Conservation (phyloP, 768 basidiomycete species). For the Hericium erinaceus region DNA sequence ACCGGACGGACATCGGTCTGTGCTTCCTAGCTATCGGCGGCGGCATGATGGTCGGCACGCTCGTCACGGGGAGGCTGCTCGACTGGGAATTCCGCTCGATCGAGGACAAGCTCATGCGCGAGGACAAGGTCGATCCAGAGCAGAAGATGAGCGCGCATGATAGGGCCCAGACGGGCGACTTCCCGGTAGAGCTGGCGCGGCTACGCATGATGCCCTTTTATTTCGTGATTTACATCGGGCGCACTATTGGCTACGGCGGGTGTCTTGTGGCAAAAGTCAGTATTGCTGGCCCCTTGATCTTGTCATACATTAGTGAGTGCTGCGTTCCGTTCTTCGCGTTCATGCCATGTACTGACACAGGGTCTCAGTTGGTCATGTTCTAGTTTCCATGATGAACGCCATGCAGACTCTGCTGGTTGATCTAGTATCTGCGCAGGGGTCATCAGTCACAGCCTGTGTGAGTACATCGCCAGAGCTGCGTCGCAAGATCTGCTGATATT, state of each 20-base stretch:
- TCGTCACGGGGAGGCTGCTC: conserved; percentile 50
- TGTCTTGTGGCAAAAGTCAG: conserved; percentile 37
- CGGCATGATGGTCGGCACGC: conserved; percentile 58
- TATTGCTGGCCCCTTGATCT: conserved; percentile 44
- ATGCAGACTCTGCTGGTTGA: conserved; percentile 59
- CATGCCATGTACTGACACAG: neutral
- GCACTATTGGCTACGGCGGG: conserved; percentile 53
- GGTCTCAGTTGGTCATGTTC: conserved; percentile 40
- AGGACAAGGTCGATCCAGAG: conserved; percentile 11
- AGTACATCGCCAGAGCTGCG: conserved; percentile 18
- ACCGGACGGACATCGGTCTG: conserved; percentile 58
- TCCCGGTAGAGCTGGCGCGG: conserved; percentile 55
- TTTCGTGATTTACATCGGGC: conserved; percentile 28
- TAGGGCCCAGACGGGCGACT: conserved; percentile 27
- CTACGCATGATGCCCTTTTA: conserved; percentile 37
- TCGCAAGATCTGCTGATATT: neutral
- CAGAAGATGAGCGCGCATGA: conserved; percentile 15
- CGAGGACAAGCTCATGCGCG: conserved; percentile 18
- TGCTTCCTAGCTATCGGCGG: conserved; percentile 72
- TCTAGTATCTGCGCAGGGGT: conserved; percentile 50
- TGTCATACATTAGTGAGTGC: conserved; percentile 30
- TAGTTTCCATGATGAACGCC: conserved; percentile 42
- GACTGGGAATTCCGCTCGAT: conserved; percentile 54
- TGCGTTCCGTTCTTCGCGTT: neutral
- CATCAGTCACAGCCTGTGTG: conserved; percentile 66